Base-by-base conservation (phyloP, 495 filamentous ascomycete species). In the Lichenothelia convexa region DNA sequence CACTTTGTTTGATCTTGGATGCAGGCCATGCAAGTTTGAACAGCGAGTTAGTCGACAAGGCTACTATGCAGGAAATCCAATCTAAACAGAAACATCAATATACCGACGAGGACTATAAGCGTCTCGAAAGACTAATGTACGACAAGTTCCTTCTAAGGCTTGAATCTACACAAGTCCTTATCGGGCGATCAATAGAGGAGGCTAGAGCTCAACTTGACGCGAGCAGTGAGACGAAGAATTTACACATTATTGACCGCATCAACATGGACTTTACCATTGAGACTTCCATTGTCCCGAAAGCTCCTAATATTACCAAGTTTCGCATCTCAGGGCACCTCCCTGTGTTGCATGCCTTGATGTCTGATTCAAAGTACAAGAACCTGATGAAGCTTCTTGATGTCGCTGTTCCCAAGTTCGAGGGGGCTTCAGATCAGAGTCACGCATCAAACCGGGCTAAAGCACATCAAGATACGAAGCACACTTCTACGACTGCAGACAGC, bases 351-450 rank as follows among this genome's bases (percentile, higher is more conserved):
- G 89, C 81, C 20, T 84, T 75, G 0, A 75, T 85, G 24, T 93
- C 85, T 1, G 89, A 97, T 47, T 75, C 73, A 27, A 97, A 95
- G 53, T 97, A 97, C 55, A 95, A 93, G 57, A 81, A 71, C 5
- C 50, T 95, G 35, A 95, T 97, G 91, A 87, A 77, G 46, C 62
- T 97, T 34, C 85, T 97, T 41, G 87, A 94, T 45, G 81, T 94
- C 36, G 86, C 89, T 2, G 81, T 95, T 42, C 89, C 89, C 4
- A 81, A 80, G 30, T 75, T 93, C 38, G 72, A 73, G 24, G 68
- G 63, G 7, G 65, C 68, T 26, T 59, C 62, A 29, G 37, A n/a
- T 41, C 42, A 23, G 38, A 61, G 39, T 39, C 42, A 50, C 23
- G 36, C 40, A 3, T 30, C 35, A 3, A 36, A 47, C 16, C 38